Evolutionary conservation across 352 stramenopile genomes (phyloP).

Genomic region (Phytopythium ostracodes): DNA sequence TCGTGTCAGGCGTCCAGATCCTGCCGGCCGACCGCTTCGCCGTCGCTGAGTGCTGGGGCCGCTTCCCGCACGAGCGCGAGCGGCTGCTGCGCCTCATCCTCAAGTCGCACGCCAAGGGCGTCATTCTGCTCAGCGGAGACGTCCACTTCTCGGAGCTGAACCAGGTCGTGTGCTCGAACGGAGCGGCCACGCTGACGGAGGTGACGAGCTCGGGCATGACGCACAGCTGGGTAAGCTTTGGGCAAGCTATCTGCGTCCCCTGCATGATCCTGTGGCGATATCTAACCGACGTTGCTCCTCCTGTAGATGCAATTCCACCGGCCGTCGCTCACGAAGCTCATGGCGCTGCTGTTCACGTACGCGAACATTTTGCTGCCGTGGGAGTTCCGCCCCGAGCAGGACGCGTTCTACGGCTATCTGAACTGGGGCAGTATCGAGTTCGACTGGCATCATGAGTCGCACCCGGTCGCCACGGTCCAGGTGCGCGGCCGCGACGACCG

Average conservation of each 20-base stretch:
- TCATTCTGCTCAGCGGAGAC: conserved; percentile 90
- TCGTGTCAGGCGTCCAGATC: conserved; percentile 91
- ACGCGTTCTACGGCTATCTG: conserved; percentile 80
- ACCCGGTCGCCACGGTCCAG: conserved; percentile 56
- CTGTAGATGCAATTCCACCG: conserved; percentile 71
- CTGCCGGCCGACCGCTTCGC: conserved; percentile 69
- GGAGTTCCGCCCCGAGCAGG: conserved; percentile 60
- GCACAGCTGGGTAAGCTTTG: conserved; percentile 82
- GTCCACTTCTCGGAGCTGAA: conserved; percentile 93
- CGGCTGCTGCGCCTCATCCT: conserved; percentile 85
- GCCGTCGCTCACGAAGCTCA: conserved; percentile 45
- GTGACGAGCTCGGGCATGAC: conserved; percentile 94
- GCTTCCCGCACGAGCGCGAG: conserved; percentile 81
- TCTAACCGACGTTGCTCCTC: too few relatives aligned
- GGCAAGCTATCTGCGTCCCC: neutral
- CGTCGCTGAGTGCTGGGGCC: conserved; percentile 85
- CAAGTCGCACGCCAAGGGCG: conserved; percentile 71
- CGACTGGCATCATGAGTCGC: conserved; percentile 65
- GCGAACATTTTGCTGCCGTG: conserved; percentile 72
- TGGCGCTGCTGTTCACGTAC: conserved; percentile 63
- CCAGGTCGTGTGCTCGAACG: conserved; percentile 85
- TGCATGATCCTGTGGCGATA: too few relatives aligned
- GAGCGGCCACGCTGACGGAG: conserved; percentile 59
- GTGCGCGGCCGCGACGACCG: conserved; percentile 54
- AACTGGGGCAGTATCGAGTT: conserved; percentile 94